Evolutionary conservation across 1,284 basidiomycete species (phyloP), one percentile per base, ranked within the genome.

Genomic region (Flammula alnicola): DNA sequence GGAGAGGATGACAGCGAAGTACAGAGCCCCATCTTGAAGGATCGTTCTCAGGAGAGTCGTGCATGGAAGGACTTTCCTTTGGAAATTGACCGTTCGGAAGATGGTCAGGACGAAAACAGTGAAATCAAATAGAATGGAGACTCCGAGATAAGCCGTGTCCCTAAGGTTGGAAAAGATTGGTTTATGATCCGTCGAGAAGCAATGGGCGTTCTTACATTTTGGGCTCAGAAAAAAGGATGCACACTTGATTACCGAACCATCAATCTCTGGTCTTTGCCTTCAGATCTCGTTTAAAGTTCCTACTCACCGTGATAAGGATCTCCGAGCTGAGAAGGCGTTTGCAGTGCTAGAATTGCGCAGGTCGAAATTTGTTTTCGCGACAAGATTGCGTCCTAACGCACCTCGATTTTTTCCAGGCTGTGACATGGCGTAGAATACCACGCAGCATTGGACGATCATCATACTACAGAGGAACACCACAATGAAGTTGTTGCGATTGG

Each of bases 361-460:
- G 8, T 14, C n/a, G 22, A n/a, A 31, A 9, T 12, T 33, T 12
- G 19, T 17, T 4, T 12, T 14, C 27, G 19, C 12, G 11, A 19
- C 29, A 4, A n/a, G 2, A 35, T 14, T n/a, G 22, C 14, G 10
- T 35, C 10, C 2, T 3, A 10, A 31, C 37, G 11, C 38, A 65
- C 63, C 63, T 31, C 52, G 39, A 30, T 64, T 64, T 33, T 51
- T 52, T 8, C 55, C 57, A 6, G 54, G 59, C 11, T 52, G 32
- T 9, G 61, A 60, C 58, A 66, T 65, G n/a, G 63, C 64, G 40
- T 60, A 63, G 26, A 66, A 37, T 11, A 65, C 64, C 14, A 64
- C 53, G 11, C 45, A 41, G 37, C 52, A 60, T 29, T 66, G 61
- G 5, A 51, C 46, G 5, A 61, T 16, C 35, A 64, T 57, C 27